Evolutionary conservation across 2,329 filamentous ascomycete species (phyloP), one percentile per base, ranked within the genome.

Genomic region (Eutypa lata): DNA sequence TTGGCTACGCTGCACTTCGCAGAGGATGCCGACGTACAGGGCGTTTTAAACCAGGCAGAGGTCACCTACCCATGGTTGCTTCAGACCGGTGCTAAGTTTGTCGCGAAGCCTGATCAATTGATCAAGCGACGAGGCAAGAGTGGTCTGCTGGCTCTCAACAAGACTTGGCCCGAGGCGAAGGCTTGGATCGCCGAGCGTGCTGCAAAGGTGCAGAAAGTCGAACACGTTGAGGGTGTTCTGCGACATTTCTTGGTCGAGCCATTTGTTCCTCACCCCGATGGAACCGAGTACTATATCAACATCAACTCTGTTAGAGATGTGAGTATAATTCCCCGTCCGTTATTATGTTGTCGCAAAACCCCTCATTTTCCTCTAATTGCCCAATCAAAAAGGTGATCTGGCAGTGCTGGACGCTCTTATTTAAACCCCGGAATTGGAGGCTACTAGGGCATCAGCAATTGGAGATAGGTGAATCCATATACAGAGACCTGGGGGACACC

Each of bases 111-210:
- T 71, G 94, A 99, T 82, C 93, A 97, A 82, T 84, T 99, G 76
- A 99, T 99, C 86, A 99, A 99, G 90, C 85, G 94, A 76, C 88
- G 94, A 83, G 94, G 94, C 74, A 99, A 99, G 90, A 97, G 91
- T 73, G 94, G 94, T 71, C 88, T 99, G 53, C 80, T 99, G 63
- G 90, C 90, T 61, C 81, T 99, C 73, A 99, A 99, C 85, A 97
- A 97, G 87, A 86, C 89, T 64, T 99, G 94, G 94, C 68, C 90
- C 51, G 93, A 99, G 74, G 91, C 93, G 56, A 90, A 88, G 75
- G 90, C 88, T 61, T 99, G 94, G 94, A 85, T 99, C 75, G 90
- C 90, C 70, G 88, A 88, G 76, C 87, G 91, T 68, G 94, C 94
- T 64, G 90, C 89, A 71, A 97, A 96, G 86, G 77, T 84, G 67